phyloP scores from a whole-genome alignment of 768 basidiomycete genomes.

The Phlebiopsis gigantea region DNA sequence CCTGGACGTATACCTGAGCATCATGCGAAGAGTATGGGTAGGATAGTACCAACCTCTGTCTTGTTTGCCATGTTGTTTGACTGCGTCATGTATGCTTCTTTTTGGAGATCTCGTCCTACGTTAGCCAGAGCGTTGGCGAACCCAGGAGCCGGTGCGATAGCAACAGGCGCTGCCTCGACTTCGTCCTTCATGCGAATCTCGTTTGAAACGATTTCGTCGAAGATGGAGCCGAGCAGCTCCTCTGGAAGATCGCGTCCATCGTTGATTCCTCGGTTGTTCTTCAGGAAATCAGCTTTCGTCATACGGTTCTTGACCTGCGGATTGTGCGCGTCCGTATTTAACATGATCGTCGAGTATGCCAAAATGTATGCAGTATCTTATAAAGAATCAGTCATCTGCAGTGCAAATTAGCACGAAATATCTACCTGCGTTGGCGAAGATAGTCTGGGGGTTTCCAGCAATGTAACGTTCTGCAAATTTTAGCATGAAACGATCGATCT shows the following conservation, averaged over 20 bases:
- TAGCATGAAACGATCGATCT: slow-evolving; percentile 98
- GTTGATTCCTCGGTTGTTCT: slow-evolving; percentile 96
- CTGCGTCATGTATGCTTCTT: slow-evolving; percentile 93
- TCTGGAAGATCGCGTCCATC: slow-evolving; percentile 86
- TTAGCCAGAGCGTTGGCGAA: slow-evolving; percentile 78
- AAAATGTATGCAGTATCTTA: slow-evolving; percentile 91
- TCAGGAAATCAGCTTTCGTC: slow-evolving; percentile 87
- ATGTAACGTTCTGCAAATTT: slow-evolving; percentile 98
- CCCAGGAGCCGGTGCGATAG: slow-evolving; percentile 52
- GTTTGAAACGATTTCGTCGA: slow-evolving; percentile 84
- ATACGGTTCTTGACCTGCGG: slow-evolving; percentile 93
- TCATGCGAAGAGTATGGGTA: neutral
- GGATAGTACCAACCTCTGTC: slow-evolving; percentile 64
- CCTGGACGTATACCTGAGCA: slow-evolving; percentile 37
- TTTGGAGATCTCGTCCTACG: slow-evolving; percentile 91
- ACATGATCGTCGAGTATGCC: slow-evolving; percentile 91
- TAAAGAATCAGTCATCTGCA: neutral
- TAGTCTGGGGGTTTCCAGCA: slow-evolving; percentile 75
- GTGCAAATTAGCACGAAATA: neutral
- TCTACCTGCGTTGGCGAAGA: slow-evolving; percentile 92
- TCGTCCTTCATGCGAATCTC: slow-evolving; percentile 99
- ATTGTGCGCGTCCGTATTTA: slow-evolving; percentile 97
- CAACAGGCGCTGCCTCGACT: slow-evolving; percentile 54
- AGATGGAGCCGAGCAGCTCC: slow-evolving; percentile 72
- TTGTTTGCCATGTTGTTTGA: slow-evolving; percentile 95